These are phyloP conservation scores for Inga laurina DNA, from an alignment of 306 rosid species.

Conservation along the genomic window DNA sequence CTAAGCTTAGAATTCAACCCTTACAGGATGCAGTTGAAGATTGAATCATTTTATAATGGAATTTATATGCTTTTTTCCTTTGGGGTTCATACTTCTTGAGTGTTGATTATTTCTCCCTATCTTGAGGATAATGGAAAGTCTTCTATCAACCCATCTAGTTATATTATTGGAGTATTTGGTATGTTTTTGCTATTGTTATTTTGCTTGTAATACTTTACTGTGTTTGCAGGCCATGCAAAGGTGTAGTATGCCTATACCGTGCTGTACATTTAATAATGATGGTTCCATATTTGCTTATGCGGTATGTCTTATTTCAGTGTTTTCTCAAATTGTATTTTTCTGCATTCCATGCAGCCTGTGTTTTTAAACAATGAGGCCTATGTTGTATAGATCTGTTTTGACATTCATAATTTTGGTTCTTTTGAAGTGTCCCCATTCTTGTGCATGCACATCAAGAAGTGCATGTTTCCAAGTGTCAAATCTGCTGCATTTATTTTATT, in stretches of 20 bases:
- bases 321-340: not conserved
- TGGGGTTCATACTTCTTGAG: not conserved
- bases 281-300: constrained; percentile 89
- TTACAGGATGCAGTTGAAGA: not conserved
- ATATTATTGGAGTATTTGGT: not conserved
- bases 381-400: too few relatives aligned
- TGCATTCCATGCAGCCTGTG: not conserved
- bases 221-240: constrained; percentile 79
- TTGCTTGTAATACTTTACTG: not conserved
- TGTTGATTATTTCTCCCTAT: not conserved
- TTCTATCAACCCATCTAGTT: not conserved
- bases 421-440: not conserved
- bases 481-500: not conserved
- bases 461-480: not conserved
- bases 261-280: constrained; percentile 84
- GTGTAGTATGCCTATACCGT: constrained; percentile 87
- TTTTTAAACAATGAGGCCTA: not conserved
- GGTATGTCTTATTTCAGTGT: constrained; percentile 42
- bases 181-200: not conserved
- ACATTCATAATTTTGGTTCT: not conserved
- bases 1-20: not conserved
- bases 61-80: not conserved
- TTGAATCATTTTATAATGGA: not conserved
- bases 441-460: not conserved
- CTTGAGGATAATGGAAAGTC: not conserved